phyloP scores from a whole-genome alignment of 2,329 filamentous ascomycete genomes.

The Penicillium capsulatum region DNA sequence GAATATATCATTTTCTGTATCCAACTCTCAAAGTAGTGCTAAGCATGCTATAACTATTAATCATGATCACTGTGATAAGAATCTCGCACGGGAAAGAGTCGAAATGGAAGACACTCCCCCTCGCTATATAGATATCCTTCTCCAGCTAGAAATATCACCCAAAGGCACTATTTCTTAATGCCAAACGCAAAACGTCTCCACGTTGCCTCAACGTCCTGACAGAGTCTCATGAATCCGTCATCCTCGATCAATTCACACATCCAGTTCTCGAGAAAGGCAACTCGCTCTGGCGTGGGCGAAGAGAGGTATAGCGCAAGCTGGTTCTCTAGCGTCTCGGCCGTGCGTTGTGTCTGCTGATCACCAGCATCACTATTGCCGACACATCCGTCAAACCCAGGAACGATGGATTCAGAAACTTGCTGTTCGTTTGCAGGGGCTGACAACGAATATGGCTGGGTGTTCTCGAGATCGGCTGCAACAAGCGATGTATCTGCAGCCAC shows the following conservation, averaged over 20 bases:
- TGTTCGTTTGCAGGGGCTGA: no score
- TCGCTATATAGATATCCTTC: no score
- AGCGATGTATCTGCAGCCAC: not conserved
- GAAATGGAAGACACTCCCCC: not conserved
- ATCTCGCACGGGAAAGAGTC: no score
- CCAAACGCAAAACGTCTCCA: conserved; percentile 42
- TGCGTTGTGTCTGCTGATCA: not conserved
- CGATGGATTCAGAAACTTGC: no score
- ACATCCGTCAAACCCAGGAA: no score
- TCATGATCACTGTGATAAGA: no score
- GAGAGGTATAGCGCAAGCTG: conserved; percentile 33
- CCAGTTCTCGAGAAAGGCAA: conserved; percentile 36
- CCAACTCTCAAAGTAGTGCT: no score
- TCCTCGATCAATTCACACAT: conserved; percentile 42
- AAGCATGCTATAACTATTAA: no score
- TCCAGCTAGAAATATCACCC: no score
- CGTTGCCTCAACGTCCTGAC: conserved; percentile 39
- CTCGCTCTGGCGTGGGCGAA: conserved; percentile 30
- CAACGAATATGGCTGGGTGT: conserved; percentile 1
- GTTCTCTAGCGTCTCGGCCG: conserved; percentile 6
- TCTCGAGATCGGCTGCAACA: not conserved
- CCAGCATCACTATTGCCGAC: not conserved
- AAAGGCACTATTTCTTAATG: conserved; percentile 14
- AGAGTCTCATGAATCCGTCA: conserved; percentile 39
- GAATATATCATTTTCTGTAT: no score